Percentiles rank a stretch among this genome's conserved stretches.
These are phyloP conservation scores for Flaveria brownii DNA, from an alignment of 129 eudicot genomes.

Conservation along the genomic window DNA sequence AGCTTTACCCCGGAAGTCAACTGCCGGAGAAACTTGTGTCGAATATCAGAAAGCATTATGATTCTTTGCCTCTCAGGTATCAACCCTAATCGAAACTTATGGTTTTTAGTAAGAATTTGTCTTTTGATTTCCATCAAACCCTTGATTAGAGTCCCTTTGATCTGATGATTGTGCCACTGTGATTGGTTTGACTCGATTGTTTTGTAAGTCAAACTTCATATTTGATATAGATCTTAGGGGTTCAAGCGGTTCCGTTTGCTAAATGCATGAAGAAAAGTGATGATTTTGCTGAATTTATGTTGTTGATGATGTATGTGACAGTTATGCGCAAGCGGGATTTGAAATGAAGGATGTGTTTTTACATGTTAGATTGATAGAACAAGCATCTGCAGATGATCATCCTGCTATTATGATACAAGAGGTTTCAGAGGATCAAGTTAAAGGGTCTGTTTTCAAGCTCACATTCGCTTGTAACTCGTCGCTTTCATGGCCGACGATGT, in stretches of 20 bases:
- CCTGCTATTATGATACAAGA: conserved; percentile 90
- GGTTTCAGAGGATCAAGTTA: conserved; percentile 59
- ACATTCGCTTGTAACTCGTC: conserved; percentile 82
- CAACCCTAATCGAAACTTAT: no score
- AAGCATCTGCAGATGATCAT: conserved; percentile 70
- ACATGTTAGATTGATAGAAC: conserved; percentile 90
- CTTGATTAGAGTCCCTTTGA: no score
- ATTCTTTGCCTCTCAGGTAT: conserved; percentile 92
- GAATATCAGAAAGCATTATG: conserved; percentile 89
- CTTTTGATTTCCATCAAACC: no score
- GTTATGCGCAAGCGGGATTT: conserved; percentile 96
- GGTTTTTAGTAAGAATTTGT: no score
- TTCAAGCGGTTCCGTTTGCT: no score
- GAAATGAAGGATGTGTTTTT: conserved; percentile 98
- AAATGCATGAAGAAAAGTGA: no score
- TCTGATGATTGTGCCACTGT: no score
- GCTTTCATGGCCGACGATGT: conserved; percentile 88
- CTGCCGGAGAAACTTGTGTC: conserved; percentile 96
- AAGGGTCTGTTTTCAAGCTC: conserved; percentile 67
- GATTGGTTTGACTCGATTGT: no score
- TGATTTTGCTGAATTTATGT: conserved; percentile 21
- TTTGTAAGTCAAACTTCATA: not conserved
- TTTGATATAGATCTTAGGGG: conserved; percentile 22
- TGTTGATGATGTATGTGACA: conserved; percentile 39
- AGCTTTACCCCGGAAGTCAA: conserved; percentile 98